phyloP scores from a whole-genome alignment of 257 asterid genomes.

The Gentiana dahurica region DNA sequence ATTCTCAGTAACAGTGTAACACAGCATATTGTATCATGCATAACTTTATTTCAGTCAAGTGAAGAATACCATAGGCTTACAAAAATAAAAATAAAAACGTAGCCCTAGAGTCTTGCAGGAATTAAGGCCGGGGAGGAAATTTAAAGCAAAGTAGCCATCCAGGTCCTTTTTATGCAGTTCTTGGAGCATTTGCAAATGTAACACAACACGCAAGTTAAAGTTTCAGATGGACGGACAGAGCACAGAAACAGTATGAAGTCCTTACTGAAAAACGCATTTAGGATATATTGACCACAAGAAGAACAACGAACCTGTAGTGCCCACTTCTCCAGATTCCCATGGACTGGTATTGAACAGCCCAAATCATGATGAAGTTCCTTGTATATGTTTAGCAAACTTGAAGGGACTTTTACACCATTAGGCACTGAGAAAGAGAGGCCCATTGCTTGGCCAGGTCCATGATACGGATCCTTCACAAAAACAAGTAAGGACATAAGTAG shows the following conservation, averaged over 20 bases:
- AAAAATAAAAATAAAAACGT: too few species aligned
- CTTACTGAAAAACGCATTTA: conserved; percentile 1
- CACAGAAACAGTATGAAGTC: neutral
- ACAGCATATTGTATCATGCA: too few species aligned
- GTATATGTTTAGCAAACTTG: conserved; percentile 79
- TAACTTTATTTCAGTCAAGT: too few species aligned
- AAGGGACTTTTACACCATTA: conserved; percentile 69
- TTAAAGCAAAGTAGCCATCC: too few species aligned
- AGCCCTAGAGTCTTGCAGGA: too few species aligned
- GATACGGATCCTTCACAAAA: conserved; percentile 73
- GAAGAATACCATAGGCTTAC: too few species aligned
- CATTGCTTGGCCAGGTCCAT: conserved; percentile 99
- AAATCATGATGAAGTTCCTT: conserved; percentile 84
- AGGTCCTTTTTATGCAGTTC: too few species aligned
- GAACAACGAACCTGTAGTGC: conserved; percentile 59
- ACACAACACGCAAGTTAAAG: too few species aligned
- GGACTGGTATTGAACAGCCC: conserved; percentile 68
- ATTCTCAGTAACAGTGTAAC: too few species aligned
- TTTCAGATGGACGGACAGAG: too few species aligned
- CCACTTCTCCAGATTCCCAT: conserved; percentile 92
- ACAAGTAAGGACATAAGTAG: neutral
- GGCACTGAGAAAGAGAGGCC: conserved; percentile 98
- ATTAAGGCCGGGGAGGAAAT: too few species aligned
- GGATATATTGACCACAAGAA: conserved; percentile 5
- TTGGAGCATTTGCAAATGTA: too few species aligned